These are phyloP conservation scores for Microcera coccophila DNA, from an alignment of 2,329 filamentous ascomycete species.

Conservation along the genomic window DNA sequence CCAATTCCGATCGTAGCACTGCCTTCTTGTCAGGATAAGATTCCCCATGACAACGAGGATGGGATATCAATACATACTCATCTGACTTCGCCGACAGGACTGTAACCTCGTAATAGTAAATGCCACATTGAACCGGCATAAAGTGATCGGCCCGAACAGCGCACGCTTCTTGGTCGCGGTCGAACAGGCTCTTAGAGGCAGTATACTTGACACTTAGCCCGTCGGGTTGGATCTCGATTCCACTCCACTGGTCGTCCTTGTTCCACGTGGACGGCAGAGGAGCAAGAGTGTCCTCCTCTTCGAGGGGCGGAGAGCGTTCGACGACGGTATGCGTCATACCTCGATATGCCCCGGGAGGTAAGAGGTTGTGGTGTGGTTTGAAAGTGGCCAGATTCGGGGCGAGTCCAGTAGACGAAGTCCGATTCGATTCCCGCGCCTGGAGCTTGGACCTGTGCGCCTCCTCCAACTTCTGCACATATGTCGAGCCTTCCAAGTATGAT, in stretches of 20 bases:
- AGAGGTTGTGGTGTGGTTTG: slow-evolving; percentile 32
- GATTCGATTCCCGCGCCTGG: slow-evolving; percentile 44
- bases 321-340: slow-evolving; percentile 82
- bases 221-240: slow-evolving; percentile 70
- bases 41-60: neutral
- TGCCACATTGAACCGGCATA: slow-evolving; percentile 84
- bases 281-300: slow-evolving; percentile 56
- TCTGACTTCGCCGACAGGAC: slow-evolving; percentile 50
- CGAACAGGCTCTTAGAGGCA: slow-evolving; percentile 43
- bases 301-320: slow-evolving; percentile 62
- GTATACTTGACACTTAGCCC: slow-evolving; percentile 67
- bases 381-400: slow-evolving; percentile 46
- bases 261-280: slow-evolving; percentile 82
- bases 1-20: slow-evolving; percentile 61
- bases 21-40: slow-evolving; percentile 7
- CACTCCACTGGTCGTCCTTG: slow-evolving; percentile 66
- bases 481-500: slow-evolving; percentile 74
- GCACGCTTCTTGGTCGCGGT: slow-evolving; percentile 69
- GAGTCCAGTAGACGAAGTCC: slow-evolving; percentile 16
- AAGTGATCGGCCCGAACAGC: slow-evolving; percentile 77
- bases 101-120: slow-evolving; percentile 86
- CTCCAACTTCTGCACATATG: slow-evolving; percentile 72
- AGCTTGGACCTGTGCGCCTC: slow-evolving; percentile 63
- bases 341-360: slow-evolving; percentile 55
- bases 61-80: slow-evolving; percentile 43